phyloP scores from a whole-genome alignment of 225 moss, liverwort and hornwort genomes.

The Marchantia polymorpha region DNA sequence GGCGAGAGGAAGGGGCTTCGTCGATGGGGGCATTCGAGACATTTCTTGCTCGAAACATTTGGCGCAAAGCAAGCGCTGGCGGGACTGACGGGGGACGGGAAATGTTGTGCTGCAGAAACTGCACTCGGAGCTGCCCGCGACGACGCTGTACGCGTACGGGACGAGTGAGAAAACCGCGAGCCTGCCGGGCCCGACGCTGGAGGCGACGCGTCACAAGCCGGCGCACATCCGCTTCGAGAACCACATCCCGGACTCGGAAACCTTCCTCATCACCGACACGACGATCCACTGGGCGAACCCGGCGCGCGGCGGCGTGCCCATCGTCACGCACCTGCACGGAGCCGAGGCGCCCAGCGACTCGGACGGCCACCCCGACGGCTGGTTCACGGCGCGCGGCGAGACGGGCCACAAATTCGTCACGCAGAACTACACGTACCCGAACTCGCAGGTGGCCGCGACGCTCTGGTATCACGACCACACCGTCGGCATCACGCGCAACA shows the following conservation, averaged over 20 bases:
- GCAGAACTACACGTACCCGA: slow-evolving; percentile 52
- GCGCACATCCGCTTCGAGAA: slow-evolving; percentile 15
- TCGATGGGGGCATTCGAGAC: too few relatives aligned
- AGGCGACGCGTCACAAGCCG: slow-evolving; percentile 12
- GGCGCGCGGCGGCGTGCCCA: slow-evolving; percentile 48
- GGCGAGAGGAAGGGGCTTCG: too few relatives aligned
- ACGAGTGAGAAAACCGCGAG: slow-evolving; percentile 24
- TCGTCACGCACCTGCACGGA: slow-evolving; percentile 55
- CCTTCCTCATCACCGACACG: slow-evolving; percentile 36
- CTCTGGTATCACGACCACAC: slow-evolving; percentile 73
- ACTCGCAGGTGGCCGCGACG: slow-evolving; percentile 40
- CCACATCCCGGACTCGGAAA: slow-evolving; percentile 15
- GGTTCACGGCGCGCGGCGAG: slow-evolving; percentile 49
- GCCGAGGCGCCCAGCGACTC: slow-evolving; percentile 32
- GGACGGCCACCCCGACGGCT: slow-evolving; percentile 64
- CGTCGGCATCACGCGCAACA: slow-evolving; percentile 52
- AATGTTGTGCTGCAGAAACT: too few relatives aligned
- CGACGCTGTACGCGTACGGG: slow-evolving; percentile 31
- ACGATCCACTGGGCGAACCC: slow-evolving; percentile 28
- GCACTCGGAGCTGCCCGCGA: slow-evolving; percentile 27
- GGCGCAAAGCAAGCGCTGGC: too few relatives aligned
- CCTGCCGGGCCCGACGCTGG: slow-evolving; percentile 25
- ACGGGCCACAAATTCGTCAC: slow-evolving; percentile 30
- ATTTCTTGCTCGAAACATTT: too few relatives aligned
- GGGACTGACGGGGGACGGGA: too few relatives aligned